Base-by-base conservation (phyloP, 2,329 filamentous ascomycete species). In the Aureobasidium musti region DNA sequence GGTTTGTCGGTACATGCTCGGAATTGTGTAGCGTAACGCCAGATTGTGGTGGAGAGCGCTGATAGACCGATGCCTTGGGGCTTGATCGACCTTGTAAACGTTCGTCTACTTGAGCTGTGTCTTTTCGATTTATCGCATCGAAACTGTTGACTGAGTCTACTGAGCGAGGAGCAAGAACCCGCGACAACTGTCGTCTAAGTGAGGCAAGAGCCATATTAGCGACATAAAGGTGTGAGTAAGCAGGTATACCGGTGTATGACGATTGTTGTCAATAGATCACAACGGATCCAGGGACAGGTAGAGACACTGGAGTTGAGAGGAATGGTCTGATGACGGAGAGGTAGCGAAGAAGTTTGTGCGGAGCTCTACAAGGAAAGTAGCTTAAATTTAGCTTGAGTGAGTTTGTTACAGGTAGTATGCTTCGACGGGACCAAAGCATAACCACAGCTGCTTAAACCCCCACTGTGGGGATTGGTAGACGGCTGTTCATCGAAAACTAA, bases 361-460 rank as follows among this genome's bases (percentile, higher is more conserved):
- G 39, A 33, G n/a, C n/a, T 19, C 5, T 13, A 14, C 1, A 28
- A 28, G 11, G 39, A 39, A 14, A 17, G n/a, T 5, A 47, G 56
- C 41, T 60, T 11, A 21, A 23, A 50, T n/a, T 28, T 21, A 63
- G 43, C 21, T 50, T 14, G 14, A 14, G 19, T 50, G 59, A 50
- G 59, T 39, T 63, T 63, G 43, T 63, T 63, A 39, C 50, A 63
- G 59, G 30, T 28, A 63, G 28, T 49, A 63, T 63, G 47, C 43
- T 63, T 53, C 33, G n/a, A 30, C 26, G 47, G 23, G 5, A 26
- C 35, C 49, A 45, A 63, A 63, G 35, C 60, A 53, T 63, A 39
- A 45, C 19, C 5, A 39, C 35, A 39, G 28, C 23, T 35, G 13
- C 8, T n/a, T n/a, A 23, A 35, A 23, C 19, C 39, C 4, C 28